phyloP scores from a whole-genome alignment of 1,284 basidiomycete species.

The Melampsora larici-populina region DNA sequence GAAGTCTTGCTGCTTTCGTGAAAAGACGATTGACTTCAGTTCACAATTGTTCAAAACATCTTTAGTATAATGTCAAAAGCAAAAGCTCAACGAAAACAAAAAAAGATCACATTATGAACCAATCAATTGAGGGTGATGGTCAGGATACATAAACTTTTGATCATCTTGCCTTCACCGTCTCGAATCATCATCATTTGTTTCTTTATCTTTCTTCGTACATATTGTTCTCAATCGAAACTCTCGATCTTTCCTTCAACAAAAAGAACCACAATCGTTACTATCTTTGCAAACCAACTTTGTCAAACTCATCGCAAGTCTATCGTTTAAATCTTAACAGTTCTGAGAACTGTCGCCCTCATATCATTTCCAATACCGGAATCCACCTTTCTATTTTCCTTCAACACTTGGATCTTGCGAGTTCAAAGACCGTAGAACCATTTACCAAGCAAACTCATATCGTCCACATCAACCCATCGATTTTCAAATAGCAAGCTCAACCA shows the following conservation, averaged over 20 bases:
- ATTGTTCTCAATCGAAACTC: too few relatives aligned
- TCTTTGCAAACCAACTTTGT: background rate
- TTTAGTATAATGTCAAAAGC: too few relatives aligned
- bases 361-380: background rate
- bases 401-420: too few relatives aligned
- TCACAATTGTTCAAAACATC: too few relatives aligned
- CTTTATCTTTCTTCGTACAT: background rate
- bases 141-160: slow-evolving; percentile 7
- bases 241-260: background rate
- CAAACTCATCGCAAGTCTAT: background rate
- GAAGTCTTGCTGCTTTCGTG: too few relatives aligned
- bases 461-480: background rate
- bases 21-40: too few relatives aligned
- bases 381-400: background rate
- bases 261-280: background rate
- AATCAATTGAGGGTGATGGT: background rate
- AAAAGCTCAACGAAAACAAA: too few relatives aligned
- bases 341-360: background rate
- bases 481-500: background rate
- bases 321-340: background rate
- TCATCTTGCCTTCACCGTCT: background rate
- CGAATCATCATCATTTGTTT: background rate
- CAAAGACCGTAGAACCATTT: background rate
- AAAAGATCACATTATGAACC: too few relatives aligned
- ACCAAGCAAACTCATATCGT: background rate